These are phyloP conservation scores for Clavispora asparagi DNA, from an alignment of 805 yeast species.

Conservation along the genomic window DNA sequence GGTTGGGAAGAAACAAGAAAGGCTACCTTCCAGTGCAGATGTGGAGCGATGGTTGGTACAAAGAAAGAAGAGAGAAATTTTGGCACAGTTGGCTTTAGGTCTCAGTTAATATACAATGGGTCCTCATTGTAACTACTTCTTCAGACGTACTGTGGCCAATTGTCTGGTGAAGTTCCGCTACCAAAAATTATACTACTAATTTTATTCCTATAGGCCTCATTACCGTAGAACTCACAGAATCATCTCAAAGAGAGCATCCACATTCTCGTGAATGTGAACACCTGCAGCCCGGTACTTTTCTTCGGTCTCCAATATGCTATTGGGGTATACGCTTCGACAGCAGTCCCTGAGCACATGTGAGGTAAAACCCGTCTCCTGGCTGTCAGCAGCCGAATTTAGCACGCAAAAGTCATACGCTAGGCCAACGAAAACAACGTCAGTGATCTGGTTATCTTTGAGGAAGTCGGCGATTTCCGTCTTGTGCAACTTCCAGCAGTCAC, in stretches of 20 bases:
- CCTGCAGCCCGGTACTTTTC: slow-evolving; percentile 25
- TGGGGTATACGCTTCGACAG: slow-evolving; percentile 52
- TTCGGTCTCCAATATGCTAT: slow-evolving; percentile 31
- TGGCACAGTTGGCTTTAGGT: slow-evolving; percentile 20
- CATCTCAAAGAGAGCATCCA: not conserved
- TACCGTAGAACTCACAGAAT: not conserved
- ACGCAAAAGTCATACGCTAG: slow-evolving; percentile 88
- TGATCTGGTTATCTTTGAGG: slow-evolving; percentile 43
- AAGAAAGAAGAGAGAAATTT: slow-evolving; percentile 38
- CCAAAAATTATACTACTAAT: no score
- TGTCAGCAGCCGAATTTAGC: slow-evolving; percentile 66
- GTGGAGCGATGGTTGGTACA: slow-evolving; percentile 45
- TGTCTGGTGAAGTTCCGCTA: no score
- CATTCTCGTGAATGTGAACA: slow-evolving; percentile 19
- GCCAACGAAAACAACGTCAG: slow-evolving; percentile 70
- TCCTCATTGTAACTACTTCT: no score
- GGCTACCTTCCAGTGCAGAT: slow-evolving; percentile 31
- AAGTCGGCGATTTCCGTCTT: slow-evolving; percentile 57
- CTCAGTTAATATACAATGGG: no score
- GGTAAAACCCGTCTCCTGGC: slow-evolving; percentile 54
- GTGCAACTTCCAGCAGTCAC: slow-evolving; percentile 70
- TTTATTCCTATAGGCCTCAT: no score
- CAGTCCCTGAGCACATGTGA: slow-evolving; percentile 58
- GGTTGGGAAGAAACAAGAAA: not conserved
- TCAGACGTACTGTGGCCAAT: no score